These are phyloP conservation scores for Pseudomonodictys pantanalensis DNA, from an alignment of 495 filamentous ascomycete species.

Conservation along the genomic window DNA sequence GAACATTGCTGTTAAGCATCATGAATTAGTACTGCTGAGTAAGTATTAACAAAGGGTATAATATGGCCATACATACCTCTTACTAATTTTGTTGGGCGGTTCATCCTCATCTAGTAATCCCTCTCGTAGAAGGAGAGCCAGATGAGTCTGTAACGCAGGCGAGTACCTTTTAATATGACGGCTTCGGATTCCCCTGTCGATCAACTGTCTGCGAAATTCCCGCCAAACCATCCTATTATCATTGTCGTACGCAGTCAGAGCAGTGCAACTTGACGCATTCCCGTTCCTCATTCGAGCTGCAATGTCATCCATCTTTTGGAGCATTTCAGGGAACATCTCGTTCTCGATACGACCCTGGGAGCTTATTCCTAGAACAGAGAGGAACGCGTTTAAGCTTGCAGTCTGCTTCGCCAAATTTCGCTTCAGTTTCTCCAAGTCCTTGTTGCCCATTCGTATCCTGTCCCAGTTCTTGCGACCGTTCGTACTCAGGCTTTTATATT, in stretches of 20 bases:
- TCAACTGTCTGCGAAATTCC: constrained; percentile 4
- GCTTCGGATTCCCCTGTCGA: neutral
- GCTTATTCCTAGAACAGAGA: neutral
- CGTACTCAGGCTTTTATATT: constrained; percentile 1
- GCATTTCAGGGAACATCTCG: neutral
- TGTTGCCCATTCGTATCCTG: constrained; percentile 6
- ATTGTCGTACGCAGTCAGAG: neutral
- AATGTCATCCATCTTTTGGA: neutral
- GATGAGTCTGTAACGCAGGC: neutral
- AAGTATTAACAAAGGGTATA: neutral
- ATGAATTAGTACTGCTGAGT: neutral
- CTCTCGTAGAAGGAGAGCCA: neutral
- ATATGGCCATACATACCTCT: too few species aligned
- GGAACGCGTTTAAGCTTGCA: neutral
- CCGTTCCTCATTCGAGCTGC: constrained; percentile 1
- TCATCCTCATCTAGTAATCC: constrained; percentile 6
- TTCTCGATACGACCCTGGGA: neutral
- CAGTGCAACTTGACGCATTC: neutral
- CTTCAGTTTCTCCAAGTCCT: constrained; percentile 1
- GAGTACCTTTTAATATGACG: constrained; percentile 1
- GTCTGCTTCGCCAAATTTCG: neutral
- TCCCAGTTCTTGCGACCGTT: constrained; percentile 8
- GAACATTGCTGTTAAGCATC: neutral
- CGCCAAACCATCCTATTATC: constrained; percentile 4
- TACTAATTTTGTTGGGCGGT: neutral